Base-by-base conservation (phyloP, 2,329 filamentous ascomycete genomes). In the Penicillium polonicum region DNA sequence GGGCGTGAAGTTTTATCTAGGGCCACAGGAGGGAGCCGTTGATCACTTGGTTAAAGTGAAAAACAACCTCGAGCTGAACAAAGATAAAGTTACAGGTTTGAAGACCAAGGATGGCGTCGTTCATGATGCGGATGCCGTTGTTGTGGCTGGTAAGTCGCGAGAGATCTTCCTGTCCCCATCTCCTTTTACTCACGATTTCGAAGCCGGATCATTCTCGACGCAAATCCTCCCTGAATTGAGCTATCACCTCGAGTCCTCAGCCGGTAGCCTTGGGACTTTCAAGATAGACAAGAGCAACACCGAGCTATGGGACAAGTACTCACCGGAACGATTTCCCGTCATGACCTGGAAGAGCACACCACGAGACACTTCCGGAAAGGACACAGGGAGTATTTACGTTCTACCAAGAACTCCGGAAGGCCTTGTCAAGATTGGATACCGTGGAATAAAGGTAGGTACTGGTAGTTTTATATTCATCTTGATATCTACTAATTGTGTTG, bases 121-220 rank as follows among this genome's bases (percentile, higher is more conserved):
- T 41, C 63, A 70, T 41, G 25, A 52, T 3, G 60, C 67, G 1
- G 58, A 70, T 27, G 43, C 60, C 13, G 64, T 68, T 15, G 65
- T 66, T 15, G 61, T 70, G 46, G 68, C 68, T 17, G 70, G 70
- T 68, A 60, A 57, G 62, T 52, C 33, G 10, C 12, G n/a, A 17
- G 45, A 41, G 10, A 2, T 13, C n/a, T 2, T 2, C 17, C 13
- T 7, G 4, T 12, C 38, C 25, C 31, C 39, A 17, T 19, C 17
- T 17, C 2, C n/a, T 29, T 5, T 41, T 45, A 33, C 51, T 60
- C 33, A 63, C 19, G 15, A 25, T 33, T 10, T 48, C 23, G 41
- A 13, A 72, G 71, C 70, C 25, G 71, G 70, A 6, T 71, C 70
- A 2, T 72, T 70, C 51, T 71, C 71, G 0, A 72, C 71, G 2